Evolutionary conservation across 2,329 filamentous ascomycete genomes (phyloP), one percentile per base, ranked within the genome.

Genomic region (Ustilaginoidea virens): DNA sequence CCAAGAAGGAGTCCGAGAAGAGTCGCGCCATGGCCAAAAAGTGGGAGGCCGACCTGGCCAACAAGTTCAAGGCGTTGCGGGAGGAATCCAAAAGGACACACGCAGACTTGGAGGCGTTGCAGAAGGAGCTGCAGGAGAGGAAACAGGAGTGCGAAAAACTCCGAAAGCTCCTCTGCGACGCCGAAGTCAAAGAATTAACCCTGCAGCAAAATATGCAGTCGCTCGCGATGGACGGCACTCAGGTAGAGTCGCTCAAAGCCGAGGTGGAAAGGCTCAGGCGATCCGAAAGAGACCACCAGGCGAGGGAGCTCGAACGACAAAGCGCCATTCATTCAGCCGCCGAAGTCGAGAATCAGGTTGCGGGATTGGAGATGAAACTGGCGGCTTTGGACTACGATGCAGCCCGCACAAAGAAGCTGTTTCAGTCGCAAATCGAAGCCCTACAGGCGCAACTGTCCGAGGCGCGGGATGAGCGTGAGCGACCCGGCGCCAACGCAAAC

Each of bases 1-100:
- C 77, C 28, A 76, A 74, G 42, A 78, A 72, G 37, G 80, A 86
- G 41, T 74, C 71, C 0, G 71, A 81, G 34, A 77, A 73, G 40
- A 75, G 76, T 25, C 71, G 80, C 19, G 72, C 67, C 22, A 66
- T 85, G 40, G 68, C 76, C 2, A 81, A 81, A 53, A 86, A 81
- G 46, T 80, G 79, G 68, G 81, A 87, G 44, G 68, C 63, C 2
- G 75, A 82, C 39, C 59, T 85, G 18, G 70, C 67, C 27, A 61
- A 61, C 29, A 82, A 80, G 49, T 56, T 85, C 24, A 67, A 70
- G 36, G 56, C 58, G 4, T 60, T 82, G 23, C 67, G 74, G 28
- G 78, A 83, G 33, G 77, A 82, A 34, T 72, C 75, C 36, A 80
- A 74, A 51, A 65, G 61, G 36, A 76, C 69, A 60, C 65, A 60